phyloP scores from a whole-genome alignment of 192 early-diverging fungal genomes.

The Thamnidium elegans region DNA sequence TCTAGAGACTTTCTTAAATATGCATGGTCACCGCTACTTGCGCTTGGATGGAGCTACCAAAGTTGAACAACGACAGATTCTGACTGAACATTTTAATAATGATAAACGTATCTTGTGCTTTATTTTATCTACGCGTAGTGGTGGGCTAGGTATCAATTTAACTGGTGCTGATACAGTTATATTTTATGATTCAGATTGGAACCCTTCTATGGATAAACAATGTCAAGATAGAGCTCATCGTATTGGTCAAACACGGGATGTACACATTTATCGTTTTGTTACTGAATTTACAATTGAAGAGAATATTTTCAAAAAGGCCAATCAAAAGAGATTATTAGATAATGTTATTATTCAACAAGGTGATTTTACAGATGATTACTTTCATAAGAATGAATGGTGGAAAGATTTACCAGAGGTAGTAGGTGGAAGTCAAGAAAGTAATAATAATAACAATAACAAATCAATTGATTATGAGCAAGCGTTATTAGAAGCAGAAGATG shows the following conservation, averaged over 20 bases:
- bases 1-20: slow-evolving; percentile 63
- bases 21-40: slow-evolving; percentile 61
- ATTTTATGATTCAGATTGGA: slow-evolving; percentile 78
- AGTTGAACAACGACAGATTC: slow-evolving; percentile 54
- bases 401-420: slow-evolving; percentile 53
- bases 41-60: slow-evolving; percentile 62
- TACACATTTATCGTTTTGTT: slow-evolving; percentile 77
- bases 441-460: slow-evolving; percentile 18
- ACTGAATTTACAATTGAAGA: slow-evolving; percentile 73
- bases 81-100: slow-evolving; percentile 59
- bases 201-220: slow-evolving; percentile 72
- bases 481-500: slow-evolving; percentile 59
- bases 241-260: slow-evolving; percentile 68
- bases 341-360: slow-evolving; percentile 79
- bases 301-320: slow-evolving; percentile 75
- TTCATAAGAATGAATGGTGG: slow-evolving; percentile 63
- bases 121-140: slow-evolving; percentile 63
- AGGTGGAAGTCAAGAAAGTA: slow-evolving; percentile 30
- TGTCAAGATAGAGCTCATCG: slow-evolving; percentile 70
- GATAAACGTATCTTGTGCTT: slow-evolving; percentile 57
- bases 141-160: slow-evolving; percentile 76
- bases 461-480: slow-evolving; percentile 53
- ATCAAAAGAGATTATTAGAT: slow-evolving; percentile 75
- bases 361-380: slow-evolving; percentile 67
- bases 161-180: slow-evolving; percentile 80